Evolutionary conservation across 495 filamentous ascomycete species (phyloP), one percentile per base, ranked within the genome.

Genomic region (Podospora australis): DNA sequence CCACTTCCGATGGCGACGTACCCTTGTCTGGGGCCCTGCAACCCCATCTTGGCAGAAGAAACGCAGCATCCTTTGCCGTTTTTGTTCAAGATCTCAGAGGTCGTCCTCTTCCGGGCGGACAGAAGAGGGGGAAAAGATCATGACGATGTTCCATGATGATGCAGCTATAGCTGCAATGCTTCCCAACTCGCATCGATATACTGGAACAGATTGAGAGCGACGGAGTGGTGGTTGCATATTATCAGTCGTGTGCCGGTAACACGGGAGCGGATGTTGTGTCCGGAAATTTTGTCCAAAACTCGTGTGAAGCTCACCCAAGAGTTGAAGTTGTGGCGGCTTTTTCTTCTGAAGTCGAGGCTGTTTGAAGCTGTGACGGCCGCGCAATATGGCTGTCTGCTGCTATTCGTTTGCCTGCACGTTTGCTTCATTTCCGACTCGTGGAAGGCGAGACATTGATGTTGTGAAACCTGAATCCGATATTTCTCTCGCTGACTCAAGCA

Each of bases 1-100:
- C 40, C 40, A 43, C 40, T 26, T 43, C 22, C 20, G 40, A 43
- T 43, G 40, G 23, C 23, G 13, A 14, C 40, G 17, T 25, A 43
- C 40, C 40, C 40, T 16, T 43, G 40, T n/a, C 23, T 6, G 10
- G 21, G 14, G 17, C 40, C 40, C 20, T 43, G 40, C 40, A 43
- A 23, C 21, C 28, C 23, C 2, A 36, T 36, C 32, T 19, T 36
- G 32, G 32, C 32, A 17, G 7, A 6, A 6, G 19, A 36, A 36
- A 36, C 32, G 32, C 6, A 29, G 6, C 6, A 11, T 14, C 2
- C n/a, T 17, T 36, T 36, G 14, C 32, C 32, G 32, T 36, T 36
- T 17, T n/a, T n/a, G n/a, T n/a, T n/a, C n/a, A n/a, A n/a, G n/a
- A n/a, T n/a, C n/a, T n/a, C n/a, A n/a, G n/a, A n/a, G n/a, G n/a